Percentiles rank a stretch among this genome's conserved stretches.
Conservation (phyloP, 73 alveolate species). For the Stentor coeruleus region DNA sequence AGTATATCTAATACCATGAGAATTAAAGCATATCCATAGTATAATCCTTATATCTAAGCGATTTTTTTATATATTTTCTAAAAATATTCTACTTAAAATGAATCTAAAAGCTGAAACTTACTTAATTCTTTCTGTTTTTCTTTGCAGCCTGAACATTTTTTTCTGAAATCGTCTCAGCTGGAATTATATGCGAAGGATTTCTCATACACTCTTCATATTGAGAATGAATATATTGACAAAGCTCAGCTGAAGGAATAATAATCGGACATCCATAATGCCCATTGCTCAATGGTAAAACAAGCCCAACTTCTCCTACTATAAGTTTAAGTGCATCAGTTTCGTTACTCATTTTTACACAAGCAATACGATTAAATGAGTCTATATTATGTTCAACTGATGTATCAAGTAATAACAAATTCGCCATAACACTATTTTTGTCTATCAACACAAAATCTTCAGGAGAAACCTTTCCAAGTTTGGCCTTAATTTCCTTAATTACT, state of each 20-base stretch:
- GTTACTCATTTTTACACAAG: conserved; percentile 14
- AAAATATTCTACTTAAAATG: too few relatives aligned
- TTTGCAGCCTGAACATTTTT: neutral
- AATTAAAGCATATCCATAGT: too few relatives aligned
- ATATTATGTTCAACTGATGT: neutral
- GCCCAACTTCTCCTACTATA: conserved; percentile 13
- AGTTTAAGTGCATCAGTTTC: conserved; percentile 21
- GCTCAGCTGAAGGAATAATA: conserved; percentile 24
- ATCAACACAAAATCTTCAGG: conserved; percentile 9
- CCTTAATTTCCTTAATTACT: neutral
- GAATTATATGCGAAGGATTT: conserved; percentile 4
- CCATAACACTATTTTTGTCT: conserved; percentile 15
- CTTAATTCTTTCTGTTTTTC: neutral
- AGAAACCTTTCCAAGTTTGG: neutral
- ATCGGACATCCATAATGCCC: conserved; percentile 26
- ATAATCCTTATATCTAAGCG: too few relatives aligned
- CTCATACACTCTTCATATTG: conserved; percentile 24
- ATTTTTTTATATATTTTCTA: too few relatives aligned
- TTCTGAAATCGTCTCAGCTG: neutral
- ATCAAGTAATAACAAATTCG: conserved; percentile 9
- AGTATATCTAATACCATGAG: too few relatives aligned
- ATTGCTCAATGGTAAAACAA: conserved; percentile 16
- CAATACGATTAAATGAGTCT: neutral
- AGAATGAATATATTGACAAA: neutral
- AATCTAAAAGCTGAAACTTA: neutral